phyloP scores from a whole-genome alignment of 2,329 filamentous ascomycete species.

The Endoconidiophora laricicola region DNA sequence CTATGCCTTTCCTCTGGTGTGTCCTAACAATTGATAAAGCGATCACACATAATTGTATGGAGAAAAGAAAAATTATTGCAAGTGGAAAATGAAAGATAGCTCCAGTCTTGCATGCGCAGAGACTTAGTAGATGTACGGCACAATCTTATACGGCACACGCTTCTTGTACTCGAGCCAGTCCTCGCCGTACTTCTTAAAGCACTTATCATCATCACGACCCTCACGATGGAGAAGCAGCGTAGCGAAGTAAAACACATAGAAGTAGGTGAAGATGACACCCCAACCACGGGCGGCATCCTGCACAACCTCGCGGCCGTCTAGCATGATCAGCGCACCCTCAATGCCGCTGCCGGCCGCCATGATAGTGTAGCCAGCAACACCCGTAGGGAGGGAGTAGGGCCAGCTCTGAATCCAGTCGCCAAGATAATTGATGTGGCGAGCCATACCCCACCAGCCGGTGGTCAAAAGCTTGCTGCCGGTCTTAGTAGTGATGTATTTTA shows the following conservation, averaged over 20 bases:
- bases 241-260: slow-evolving; percentile 86
- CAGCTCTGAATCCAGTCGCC: slow-evolving; percentile 91
- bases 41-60: too few species aligned
- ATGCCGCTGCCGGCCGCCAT: slow-evolving; percentile 33
- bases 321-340: slow-evolving; percentile 37
- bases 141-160: slow-evolving; percentile 63
- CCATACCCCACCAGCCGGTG: slow-evolving; percentile 84
- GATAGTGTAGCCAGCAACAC: slow-evolving; percentile 66
- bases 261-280: slow-evolving; percentile 82
- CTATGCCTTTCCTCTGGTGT: too few species aligned
- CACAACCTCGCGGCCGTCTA: slow-evolving; percentile 47
- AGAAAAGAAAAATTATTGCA: too few species aligned
- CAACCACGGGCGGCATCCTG: slow-evolving; percentile 62
- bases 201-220: slow-evolving; percentile 78
- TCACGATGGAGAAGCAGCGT: slow-evolving; percentile 75
- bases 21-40: too few species aligned
- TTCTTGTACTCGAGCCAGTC: slow-evolving; percentile 85
- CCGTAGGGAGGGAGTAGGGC: slow-evolving; percentile 78
- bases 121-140: slow-evolving; percentile 65
- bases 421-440: slow-evolving; percentile 88
- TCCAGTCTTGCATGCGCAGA: too few species aligned
- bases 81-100: too few species aligned
- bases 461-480: slow-evolving; percentile 65
- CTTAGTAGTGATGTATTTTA: slow-evolving; percentile 74
- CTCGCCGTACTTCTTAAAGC: slow-evolving; percentile 73